These are phyloP conservation scores for Prunus padus DNA, from an alignment of 306 rosid genomes.

Conservation along the genomic window DNA sequence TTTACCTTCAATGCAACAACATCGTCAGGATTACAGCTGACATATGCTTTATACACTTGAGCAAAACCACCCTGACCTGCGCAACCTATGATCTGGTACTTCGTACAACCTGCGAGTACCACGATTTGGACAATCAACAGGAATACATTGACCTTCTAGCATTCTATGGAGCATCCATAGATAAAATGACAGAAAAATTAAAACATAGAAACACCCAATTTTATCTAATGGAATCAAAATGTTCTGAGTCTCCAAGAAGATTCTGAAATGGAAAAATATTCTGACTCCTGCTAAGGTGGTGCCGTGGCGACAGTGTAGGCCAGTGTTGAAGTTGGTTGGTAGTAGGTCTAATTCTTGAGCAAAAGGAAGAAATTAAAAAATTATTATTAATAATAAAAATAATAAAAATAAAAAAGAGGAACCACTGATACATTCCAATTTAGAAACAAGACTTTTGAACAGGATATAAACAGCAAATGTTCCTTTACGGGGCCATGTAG, in stretches of 20 bases:
- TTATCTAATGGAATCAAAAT: neutral
- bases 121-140: slow-evolving; percentile 25
- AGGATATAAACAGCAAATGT: neutral
- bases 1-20: slow-evolving; percentile 83
- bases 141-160: neutral
- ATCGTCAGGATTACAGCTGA: slow-evolving; percentile 63
- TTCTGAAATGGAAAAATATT: neutral
- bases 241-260: neutral
- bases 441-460: neutral
- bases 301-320: too few species aligned
- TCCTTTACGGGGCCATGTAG: neutral
- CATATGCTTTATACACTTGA: slow-evolving; percentile 78
- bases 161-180: neutral
- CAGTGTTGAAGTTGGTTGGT: neutral
- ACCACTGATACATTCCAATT: neutral
- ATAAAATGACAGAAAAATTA: neutral
- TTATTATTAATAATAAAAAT: neutral
- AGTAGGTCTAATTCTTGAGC: neutral
- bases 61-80: slow-evolving; percentile 96
- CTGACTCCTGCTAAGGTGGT: neutral
- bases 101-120: slow-evolving; percentile 63
- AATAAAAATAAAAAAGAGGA: neutral
- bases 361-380: neutral
- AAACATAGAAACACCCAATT: neutral
- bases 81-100: slow-evolving; percentile 86